phyloP scores from a whole-genome alignment of 1,284 basidiomycete genomes.

The Austropuccinia psidii region DNA sequence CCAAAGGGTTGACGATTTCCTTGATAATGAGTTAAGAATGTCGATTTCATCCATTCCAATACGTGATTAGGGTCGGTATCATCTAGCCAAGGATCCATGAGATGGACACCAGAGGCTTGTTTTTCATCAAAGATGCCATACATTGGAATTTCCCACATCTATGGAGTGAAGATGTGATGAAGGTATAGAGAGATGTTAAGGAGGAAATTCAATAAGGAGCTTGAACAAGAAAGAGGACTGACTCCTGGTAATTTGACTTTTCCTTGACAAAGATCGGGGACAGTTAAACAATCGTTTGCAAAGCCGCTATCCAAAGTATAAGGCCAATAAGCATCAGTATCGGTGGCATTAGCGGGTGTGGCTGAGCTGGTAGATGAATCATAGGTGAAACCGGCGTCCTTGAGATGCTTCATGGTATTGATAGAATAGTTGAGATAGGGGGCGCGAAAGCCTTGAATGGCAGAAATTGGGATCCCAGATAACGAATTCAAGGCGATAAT shows the following conservation, averaged over 20 bases:
- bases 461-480: conserved; percentile 64
- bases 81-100: conserved; percentile 75
- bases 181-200: conserved; percentile 40
- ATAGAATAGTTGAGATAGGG: conserved; percentile 65
- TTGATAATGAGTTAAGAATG: conserved; percentile 62
- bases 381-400: conserved; percentile 61
- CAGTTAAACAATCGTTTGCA: conserved; percentile 65
- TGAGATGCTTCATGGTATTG: conserved; percentile 51
- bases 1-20: conserved; percentile 70
- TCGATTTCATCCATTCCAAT: conserved; percentile 63
- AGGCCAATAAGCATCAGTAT: conserved; percentile 61
- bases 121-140: conserved; percentile 63
- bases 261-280: conserved; percentile 60
- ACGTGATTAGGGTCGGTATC: conserved; percentile 55
- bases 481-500: conserved; percentile 69
- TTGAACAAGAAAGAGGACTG: not conserved
- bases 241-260: conserved; percentile 63
- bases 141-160: conserved; percentile 70
- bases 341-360: conserved; percentile 60
- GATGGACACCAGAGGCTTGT: conserved; percentile 57
- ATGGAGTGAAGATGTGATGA: not conserved
- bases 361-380: conserved; percentile 62
- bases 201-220: conserved; percentile 38
- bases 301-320: conserved; percentile 54
- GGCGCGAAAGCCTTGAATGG: conserved; percentile 67